Conservation (phyloP, 1,284 basidiomycete species). For the Papiliotrema fonsecae region DNA sequence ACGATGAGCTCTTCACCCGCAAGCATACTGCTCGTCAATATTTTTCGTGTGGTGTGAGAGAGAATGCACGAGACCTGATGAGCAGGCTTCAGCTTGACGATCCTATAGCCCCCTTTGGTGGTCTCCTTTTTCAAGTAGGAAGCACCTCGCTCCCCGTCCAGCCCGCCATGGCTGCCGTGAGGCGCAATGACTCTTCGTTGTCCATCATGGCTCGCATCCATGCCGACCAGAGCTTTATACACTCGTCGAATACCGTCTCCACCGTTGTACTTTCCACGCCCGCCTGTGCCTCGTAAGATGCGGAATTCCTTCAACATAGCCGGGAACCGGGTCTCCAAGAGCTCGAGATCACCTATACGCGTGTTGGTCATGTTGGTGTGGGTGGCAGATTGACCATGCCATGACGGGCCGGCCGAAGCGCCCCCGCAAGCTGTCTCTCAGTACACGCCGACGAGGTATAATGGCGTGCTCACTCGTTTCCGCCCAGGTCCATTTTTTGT, state of each 20-base stretch:
- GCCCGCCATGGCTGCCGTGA: constrained; percentile 15
- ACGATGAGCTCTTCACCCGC: constrained; percentile 14
- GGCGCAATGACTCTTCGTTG: constrained; percentile 14
- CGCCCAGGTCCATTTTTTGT: constrained; percentile 56
- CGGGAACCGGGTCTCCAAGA: constrained; percentile 56
- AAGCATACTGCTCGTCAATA: neutral
- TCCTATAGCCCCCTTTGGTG: too few relatives aligned
- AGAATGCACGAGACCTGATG: neutral
- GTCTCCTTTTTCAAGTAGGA: too few relatives aligned
- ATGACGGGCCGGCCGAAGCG: constrained; percentile 74
- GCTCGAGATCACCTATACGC: constrained; percentile 71
- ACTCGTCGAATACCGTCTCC: constrained; percentile 83
- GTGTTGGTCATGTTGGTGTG: constrained; percentile 64
- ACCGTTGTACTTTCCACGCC: constrained; percentile 69
- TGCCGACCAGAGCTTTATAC: constrained; percentile 64
- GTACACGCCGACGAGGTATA: too few relatives aligned
- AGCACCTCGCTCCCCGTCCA: constrained; percentile 6
- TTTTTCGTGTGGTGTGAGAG: neutral
- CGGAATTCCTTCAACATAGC: constrained; percentile 76
- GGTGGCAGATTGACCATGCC: constrained; percentile 73
- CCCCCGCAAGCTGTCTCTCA: neutral
- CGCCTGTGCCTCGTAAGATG: constrained; percentile 69
- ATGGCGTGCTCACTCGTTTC: too few relatives aligned
- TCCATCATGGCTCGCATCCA: neutral
- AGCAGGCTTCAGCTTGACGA: neutral